Base-by-base conservation (phyloP, 805 yeast genomes). In the Teunomyces gatunensis region DNA sequence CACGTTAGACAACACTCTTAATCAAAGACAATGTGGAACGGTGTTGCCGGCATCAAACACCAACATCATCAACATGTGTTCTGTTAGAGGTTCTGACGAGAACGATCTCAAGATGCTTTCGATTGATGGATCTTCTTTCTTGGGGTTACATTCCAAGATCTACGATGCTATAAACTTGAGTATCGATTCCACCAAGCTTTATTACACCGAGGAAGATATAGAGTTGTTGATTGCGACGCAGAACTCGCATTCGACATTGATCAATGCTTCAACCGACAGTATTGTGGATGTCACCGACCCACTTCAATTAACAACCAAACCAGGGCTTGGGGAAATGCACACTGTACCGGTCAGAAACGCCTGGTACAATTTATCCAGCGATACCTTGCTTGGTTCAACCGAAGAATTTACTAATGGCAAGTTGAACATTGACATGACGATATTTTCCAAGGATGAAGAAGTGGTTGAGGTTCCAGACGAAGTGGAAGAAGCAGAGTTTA, bases 31-130 rank as follows among this genome's bases (percentile, higher is more conserved):
- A 60, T 80, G 85, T 61, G 87, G 86, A 9, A 81, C 85, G 0
- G 50, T 73, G n/a, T 70, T 81, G n/a, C 84, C 84, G 0, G 84
- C 84, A 1, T 77, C 85, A 30, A 77, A 79, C 54, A 70, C 75
- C 32, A 67, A 70, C 10, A 77, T 83, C 13, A 65, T 78, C 13
- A 73, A 68, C 20, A 60, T 82, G 67, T 66, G 73, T n/a, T 64
- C 75, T 1, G 56, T 73, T 4, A 47, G 45, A 12, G 56, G 60
- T 12, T 47, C 42, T 11, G 55, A 50, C 35, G 64, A 63, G 18
- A 59, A 55, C 12, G 70, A 67, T 46, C 58, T 64, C 43, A 73
- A 69, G 47, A 63, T 83, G 2, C 52, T 82, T 17, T 78, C 83
- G 46, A 70, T 83, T 40, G 87, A 83, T 58, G 75, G 77, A 0